Percentiles rank a stretch among this genome's conserved stretches.
These are phyloP conservation scores for Aspergillus asperescens DNA, from an alignment of 495 filamentous ascomycete species.

Conservation along the genomic window DNA sequence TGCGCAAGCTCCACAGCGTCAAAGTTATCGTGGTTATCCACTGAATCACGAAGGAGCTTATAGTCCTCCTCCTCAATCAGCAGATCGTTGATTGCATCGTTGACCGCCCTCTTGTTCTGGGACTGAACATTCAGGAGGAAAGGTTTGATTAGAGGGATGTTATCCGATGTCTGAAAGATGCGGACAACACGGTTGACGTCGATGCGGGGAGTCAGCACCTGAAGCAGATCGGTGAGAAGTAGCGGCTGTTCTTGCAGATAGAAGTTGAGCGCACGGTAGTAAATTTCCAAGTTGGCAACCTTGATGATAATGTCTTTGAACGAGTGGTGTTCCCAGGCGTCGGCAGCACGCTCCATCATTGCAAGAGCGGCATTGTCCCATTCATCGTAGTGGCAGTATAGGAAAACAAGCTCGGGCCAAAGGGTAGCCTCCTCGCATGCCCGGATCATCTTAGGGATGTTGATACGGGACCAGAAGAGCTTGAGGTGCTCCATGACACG, in stretches of 20 bases:
- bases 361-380: slow-evolving; percentile 97
- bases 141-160: slow-evolving; percentile 97
- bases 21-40: slow-evolving; percentile 98
- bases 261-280: slow-evolving; percentile 96
- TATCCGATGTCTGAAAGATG: slow-evolving; percentile 98
- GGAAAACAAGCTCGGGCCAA: slow-evolving; percentile 97
- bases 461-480: slow-evolving; percentile 98
- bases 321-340: slow-evolving; percentile 99
- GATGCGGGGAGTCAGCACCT: slow-evolving; percentile 84
- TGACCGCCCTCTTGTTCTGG: slow-evolving; percentile 97
- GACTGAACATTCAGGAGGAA: slow-evolving; percentile 95
- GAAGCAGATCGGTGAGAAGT: slow-evolving; percentile 89
- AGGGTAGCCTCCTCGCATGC: slow-evolving; percentile 92
- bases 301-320: slow-evolving; percentile 99
- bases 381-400: slow-evolving; percentile 99
- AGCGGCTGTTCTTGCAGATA: slow-evolving; percentile 96
- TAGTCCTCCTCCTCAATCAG: slow-evolving; percentile 99
- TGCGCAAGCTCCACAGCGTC: slow-evolving; percentile 93
- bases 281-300: slow-evolving; percentile 97
- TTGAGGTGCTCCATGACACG: slow-evolving; percentile 98
- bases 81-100: slow-evolving; percentile 96
- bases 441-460: slow-evolving; percentile 96
- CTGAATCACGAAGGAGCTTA: slow-evolving; percentile 96
- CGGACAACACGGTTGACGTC: slow-evolving; percentile 98
- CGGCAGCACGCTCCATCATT: slow-evolving; percentile 98